Conservation (phyloP, 129 eudicot species). For the Pseudognaphalium luteoalbum region DNA sequence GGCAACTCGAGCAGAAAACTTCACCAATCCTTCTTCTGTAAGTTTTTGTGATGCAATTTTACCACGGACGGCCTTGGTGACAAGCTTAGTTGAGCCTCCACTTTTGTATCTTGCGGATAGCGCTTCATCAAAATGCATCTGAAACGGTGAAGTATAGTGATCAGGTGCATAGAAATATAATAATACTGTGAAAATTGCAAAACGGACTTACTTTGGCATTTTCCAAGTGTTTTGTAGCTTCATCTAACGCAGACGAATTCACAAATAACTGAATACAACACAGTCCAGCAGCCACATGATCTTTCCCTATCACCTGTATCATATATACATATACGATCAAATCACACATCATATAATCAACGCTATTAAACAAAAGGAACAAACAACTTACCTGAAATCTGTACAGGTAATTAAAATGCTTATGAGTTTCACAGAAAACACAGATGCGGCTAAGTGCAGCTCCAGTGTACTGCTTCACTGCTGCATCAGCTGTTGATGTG, state of each 20-base stretch:
- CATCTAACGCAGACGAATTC: slow-evolving; percentile 86
- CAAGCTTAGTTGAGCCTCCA: slow-evolving; percentile 71
- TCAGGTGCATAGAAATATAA: not conserved
- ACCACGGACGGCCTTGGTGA: slow-evolving; percentile 82
- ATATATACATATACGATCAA: slow-evolving; percentile 23
- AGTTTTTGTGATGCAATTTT: slow-evolving; percentile 89
- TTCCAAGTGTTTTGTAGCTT: slow-evolving; percentile 89
- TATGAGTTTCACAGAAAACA: slow-evolving; percentile 85
- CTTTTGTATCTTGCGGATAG: slow-evolving; percentile 67
- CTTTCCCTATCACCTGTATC: slow-evolving; percentile 83
- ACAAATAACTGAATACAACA: slow-evolving; percentile 95
- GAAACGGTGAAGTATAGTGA: slow-evolving; percentile 23
- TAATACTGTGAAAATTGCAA: not conserved
- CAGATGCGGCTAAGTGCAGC: slow-evolving; percentile 89
- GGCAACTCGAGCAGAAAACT: slow-evolving; percentile 87
- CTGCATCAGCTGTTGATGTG: slow-evolving; percentile 40
- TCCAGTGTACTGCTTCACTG: slow-evolving; percentile 60
- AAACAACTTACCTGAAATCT: slow-evolving; percentile 64
- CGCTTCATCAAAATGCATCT: slow-evolving; percentile 97
- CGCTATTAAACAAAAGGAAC: not conserved
- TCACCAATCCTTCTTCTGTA: slow-evolving; percentile 83
- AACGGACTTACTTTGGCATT: slow-evolving; percentile 63
- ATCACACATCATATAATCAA: slow-evolving; percentile 16
- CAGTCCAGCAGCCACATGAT: slow-evolving; percentile 98
- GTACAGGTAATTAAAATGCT: slow-evolving; percentile 85